phyloP scores from a whole-genome alignment of 2,329 filamentous ascomycete species.

The Cladosporium sp. region DNA sequence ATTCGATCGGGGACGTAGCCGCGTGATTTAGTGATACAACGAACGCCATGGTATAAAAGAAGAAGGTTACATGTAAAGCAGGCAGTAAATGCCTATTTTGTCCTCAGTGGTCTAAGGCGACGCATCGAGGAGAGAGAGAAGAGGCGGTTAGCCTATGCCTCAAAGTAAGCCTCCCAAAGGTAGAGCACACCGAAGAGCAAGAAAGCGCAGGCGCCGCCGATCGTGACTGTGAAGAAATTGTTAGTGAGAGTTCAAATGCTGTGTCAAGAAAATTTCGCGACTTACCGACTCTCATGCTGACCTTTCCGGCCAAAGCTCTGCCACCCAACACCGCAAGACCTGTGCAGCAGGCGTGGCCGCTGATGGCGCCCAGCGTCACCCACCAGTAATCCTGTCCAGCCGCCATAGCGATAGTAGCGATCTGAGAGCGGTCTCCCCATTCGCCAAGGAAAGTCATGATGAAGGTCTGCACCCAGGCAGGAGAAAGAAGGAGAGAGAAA shows the following conservation, averaged over 20 bases:
- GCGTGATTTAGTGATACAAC: conserved; percentile 6
- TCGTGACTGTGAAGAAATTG: conserved; percentile 75
- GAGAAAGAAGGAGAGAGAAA: conserved; percentile 82
- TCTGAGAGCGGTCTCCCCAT: conserved; percentile 97
- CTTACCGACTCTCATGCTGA: conserved; percentile 95
- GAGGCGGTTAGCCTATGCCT: conserved; percentile 2
- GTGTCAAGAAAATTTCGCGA: conserved; percentile 34
- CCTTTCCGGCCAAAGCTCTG: conserved; percentile 85
- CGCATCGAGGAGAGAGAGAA: neutral
- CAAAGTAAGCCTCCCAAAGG: conserved; percentile 61
- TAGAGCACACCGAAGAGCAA: conserved; percentile 91
- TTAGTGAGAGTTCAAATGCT: neutral
- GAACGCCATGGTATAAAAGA: neutral
- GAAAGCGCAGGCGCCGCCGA: conserved; percentile 89
- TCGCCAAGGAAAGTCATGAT: conserved; percentile 98
- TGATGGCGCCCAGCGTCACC: conserved; percentile 86
- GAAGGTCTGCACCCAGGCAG: conserved; percentile 98
- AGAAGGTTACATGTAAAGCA: neutral
- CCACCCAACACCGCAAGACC: conserved; percentile 89
- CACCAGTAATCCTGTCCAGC: conserved; percentile 99
- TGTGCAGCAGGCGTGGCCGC: conserved; percentile 87
- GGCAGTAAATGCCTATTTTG: neutral
- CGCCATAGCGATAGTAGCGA: conserved; percentile 98
- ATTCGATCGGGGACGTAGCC: conserved; percentile 1
- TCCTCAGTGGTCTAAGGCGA: neutral